phyloP scores from a whole-genome alignment of 495 filamentous ascomycete species.

The Penicillium mononematosum region DNA sequence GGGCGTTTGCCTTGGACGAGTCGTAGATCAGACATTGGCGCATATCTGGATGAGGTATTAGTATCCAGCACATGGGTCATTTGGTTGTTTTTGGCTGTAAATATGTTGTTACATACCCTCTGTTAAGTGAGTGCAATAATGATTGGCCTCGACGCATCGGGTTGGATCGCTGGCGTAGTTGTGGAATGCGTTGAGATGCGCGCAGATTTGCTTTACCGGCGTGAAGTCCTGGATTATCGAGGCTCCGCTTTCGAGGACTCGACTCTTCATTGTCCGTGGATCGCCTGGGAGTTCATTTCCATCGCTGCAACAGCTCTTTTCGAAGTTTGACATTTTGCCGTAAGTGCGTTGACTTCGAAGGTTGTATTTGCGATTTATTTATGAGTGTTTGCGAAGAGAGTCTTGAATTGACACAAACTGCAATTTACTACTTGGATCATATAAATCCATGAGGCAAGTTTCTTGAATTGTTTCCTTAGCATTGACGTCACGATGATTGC shows the following conservation, averaged over 20 bases:
- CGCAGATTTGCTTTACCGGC: constrained; percentile 76
- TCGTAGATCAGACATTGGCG: constrained; percentile 90
- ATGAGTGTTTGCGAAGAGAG: too few relatives aligned
- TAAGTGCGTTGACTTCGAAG: neutral
- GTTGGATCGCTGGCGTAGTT: constrained; percentile 68
- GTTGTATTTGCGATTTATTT: neutral
- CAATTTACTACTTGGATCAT: neutral
- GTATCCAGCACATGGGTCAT: neutral
- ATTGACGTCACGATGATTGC: neutral
- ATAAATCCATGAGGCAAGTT: neutral
- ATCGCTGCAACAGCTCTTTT: constrained; percentile 7
- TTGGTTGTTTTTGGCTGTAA: neutral
- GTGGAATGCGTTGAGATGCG: constrained; percentile 84
- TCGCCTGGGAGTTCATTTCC: constrained; percentile 48
- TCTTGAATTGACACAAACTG: neutral
- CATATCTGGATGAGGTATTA: constrained; percentile 43
- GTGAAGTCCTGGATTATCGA: constrained; percentile 63
- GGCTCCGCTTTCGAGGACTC: constrained; percentile 65
- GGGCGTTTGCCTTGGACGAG: constrained; percentile 58
- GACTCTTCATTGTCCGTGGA: constrained; percentile 53
- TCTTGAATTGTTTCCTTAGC: neutral
- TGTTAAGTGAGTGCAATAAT: constrained; percentile 81
- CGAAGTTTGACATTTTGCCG: constrained; percentile 14
- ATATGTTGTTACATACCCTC: constrained; percentile 43
- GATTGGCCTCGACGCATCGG: constrained; percentile 72